Percentiles rank a stretch among this genome's conserved stretches.
Evolutionary conservation across 495 filamentous ascomycete genomes (phyloP).

Genomic region (Hyphodiscus hymeniophilus): DNA sequence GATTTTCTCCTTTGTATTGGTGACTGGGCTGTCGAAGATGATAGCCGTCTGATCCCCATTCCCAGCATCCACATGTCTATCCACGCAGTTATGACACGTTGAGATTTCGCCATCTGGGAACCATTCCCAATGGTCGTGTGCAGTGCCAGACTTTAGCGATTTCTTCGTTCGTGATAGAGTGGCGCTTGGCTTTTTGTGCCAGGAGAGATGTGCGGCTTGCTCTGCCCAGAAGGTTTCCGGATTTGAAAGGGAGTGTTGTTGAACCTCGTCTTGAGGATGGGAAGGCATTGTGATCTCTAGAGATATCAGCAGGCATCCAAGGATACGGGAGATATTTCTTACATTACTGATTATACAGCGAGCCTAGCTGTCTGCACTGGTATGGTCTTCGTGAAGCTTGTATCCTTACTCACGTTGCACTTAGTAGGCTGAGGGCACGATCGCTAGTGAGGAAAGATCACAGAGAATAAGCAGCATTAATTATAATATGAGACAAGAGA

Average conservation of each 20-base stretch:
- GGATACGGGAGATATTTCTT: not conserved
- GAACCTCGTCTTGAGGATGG: constrained; percentile 42
- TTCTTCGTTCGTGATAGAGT: constrained; percentile 35
- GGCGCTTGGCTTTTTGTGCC: constrained; percentile 62
- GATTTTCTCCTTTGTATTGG: constrained; percentile 58
- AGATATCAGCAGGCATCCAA: not conserved
- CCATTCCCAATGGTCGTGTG: constrained; percentile 67
- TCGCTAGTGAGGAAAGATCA: too few species aligned
- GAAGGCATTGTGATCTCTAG: constrained; percentile 7
- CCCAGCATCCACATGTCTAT: constrained; percentile 74
- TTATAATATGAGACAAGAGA: too few species aligned
- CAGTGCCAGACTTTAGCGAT: constrained; percentile 28
- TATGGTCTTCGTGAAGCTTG: too few species aligned
- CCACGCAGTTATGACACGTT: constrained; percentile 84
- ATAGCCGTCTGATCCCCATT: constrained; percentile 67
- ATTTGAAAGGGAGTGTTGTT: constrained; percentile 43
- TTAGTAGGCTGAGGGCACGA: too few species aligned
- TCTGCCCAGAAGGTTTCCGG: constrained; percentile 71
- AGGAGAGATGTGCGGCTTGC: constrained; percentile 67
- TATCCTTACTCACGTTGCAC: too few species aligned
- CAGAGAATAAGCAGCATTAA: too few species aligned
- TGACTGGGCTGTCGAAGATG: constrained; percentile 83
- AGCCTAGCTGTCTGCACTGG: too few species aligned
- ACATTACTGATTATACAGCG: too few species aligned
- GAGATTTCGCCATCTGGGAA: constrained; percentile 86